Conservation (phyloP, 202 grass and related monocot species). For the Brachypodium distachyon region DNA sequence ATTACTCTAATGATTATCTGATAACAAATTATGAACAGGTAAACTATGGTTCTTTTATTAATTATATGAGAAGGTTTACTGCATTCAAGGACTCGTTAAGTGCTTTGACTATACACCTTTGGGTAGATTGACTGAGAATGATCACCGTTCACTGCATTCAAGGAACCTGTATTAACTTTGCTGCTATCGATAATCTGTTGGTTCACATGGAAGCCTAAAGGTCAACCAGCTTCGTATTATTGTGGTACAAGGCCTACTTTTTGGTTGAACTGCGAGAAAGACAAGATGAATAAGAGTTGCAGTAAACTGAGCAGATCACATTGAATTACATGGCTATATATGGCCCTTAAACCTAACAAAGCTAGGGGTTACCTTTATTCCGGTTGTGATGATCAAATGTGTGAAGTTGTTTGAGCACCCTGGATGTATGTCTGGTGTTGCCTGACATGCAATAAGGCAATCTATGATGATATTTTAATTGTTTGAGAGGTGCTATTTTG, state of each 20-base stretch:
- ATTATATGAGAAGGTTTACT: conserved; percentile 40
- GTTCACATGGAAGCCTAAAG: conserved; percentile 14
- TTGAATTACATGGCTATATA: not conserved
- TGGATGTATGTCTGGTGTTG: conserved; percentile 6
- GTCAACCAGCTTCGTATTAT: conserved; percentile 13
- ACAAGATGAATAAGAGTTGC: conserved; percentile 6
- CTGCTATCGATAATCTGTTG: conserved; percentile 9
- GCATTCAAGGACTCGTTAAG: conserved; percentile 34
- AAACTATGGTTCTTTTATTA: conserved; percentile 45
- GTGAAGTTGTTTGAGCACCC: conserved; percentile 15
- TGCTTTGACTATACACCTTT: conserved; percentile 11
- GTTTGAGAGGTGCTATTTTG: conserved; percentile 12
- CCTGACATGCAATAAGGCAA: not conserved
- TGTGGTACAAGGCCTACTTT: conserved; percentile 9
- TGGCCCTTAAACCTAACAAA: conserved; percentile 1
- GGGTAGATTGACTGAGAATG: conserved; percentile 23
- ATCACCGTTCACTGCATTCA: conserved; percentile 13
- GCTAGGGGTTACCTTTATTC: conserved; percentile 4
- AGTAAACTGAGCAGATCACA: conserved; percentile 6
- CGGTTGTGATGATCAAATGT: conserved; percentile 29
- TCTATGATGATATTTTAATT: conserved; percentile 10
- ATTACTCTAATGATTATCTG: conserved; percentile 4
- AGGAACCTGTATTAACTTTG: conserved; percentile 12
- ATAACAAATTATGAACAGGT: conserved; percentile 39
- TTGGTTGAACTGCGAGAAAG: conserved; percentile 19